Evolutionary conservation across 768 basidiomycete species (phyloP).

Genomic region (Termitomyces sp.): DNA sequence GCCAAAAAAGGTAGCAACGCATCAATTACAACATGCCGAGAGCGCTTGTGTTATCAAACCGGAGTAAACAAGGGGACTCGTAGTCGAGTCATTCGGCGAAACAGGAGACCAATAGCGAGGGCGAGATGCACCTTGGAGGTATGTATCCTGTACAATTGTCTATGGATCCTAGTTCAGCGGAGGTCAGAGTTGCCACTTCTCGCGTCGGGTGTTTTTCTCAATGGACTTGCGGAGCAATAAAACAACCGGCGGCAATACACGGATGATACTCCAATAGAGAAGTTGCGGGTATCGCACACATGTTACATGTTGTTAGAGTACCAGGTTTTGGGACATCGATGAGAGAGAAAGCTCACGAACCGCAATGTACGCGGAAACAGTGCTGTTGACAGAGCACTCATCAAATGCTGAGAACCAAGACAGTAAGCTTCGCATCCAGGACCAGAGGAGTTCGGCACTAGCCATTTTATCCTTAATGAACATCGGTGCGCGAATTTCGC

Average conservation of each 20-base stretch:
- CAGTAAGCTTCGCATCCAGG: background rate
- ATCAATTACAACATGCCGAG: background rate
- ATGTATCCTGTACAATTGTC: background rate
- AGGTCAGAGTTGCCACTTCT: slow-evolving; percentile 6
- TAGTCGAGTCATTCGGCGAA: background rate
- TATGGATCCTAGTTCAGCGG: slow-evolving; percentile 6
- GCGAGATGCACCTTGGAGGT: background rate
- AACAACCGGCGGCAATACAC: background rate
- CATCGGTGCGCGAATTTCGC: too few species aligned
- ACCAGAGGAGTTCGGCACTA: too few species aligned
- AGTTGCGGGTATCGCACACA: background rate
- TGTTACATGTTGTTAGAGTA: background rate
- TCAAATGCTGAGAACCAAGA: background rate
- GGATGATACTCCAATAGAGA: background rate
- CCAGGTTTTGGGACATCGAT: background rate
- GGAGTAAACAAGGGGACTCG: background rate
- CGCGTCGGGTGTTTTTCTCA: background rate
- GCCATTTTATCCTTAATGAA: too few species aligned
- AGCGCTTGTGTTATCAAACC: background rate
- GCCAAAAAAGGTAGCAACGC: background rate
- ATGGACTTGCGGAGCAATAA: background rate
- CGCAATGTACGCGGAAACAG: background rate
- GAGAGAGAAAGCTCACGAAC: background rate
- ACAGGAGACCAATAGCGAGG: background rate
- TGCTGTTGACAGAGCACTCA: background rate